phyloP scores from a whole-genome alignment of 2,329 filamentous ascomycete species.

The Xylaria multiplex region DNA sequence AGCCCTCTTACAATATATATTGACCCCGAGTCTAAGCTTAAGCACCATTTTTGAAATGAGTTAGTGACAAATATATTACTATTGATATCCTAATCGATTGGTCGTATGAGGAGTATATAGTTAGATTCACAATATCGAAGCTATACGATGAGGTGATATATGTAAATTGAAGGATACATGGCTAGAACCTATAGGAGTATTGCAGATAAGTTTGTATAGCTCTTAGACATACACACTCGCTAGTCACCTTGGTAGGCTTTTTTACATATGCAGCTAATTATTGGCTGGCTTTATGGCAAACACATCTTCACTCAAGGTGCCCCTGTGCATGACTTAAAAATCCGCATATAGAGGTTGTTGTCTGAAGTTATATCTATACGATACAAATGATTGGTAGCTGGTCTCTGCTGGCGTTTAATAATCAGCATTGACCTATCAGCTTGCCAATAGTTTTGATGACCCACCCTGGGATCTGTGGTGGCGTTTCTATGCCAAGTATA shows the following conservation, averaged over 20 bases:
- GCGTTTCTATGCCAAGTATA: too few relatives aligned
- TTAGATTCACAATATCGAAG: too few relatives aligned
- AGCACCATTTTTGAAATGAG: not conserved
- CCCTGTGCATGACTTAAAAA: too few relatives aligned
- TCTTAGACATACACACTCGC: not conserved
- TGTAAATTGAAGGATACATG: not conserved
- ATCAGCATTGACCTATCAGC: not conserved
- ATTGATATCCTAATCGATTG: not conserved
- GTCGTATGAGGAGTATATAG: too few relatives aligned
- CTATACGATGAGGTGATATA: not conserved
- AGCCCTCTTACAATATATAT: not conserved
- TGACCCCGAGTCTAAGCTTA: not conserved
- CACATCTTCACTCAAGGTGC: too few relatives aligned
- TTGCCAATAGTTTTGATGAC: not conserved
- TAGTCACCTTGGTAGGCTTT: not conserved
- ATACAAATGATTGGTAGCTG: too few relatives aligned
- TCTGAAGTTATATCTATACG: too few relatives aligned
- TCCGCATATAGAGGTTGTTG: too few relatives aligned
- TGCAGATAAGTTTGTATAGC: not conserved
- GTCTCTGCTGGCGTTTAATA: too few relatives aligned
- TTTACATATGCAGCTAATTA: too few relatives aligned
- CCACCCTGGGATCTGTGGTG: not conserved
- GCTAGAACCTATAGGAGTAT: not conserved
- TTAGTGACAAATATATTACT: not conserved
- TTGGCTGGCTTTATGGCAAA: too few relatives aligned